These are phyloP conservation scores for Fonsecaea erecta DNA, from an alignment of 2,329 filamentous ascomycete species.

Conservation along the genomic window DNA sequence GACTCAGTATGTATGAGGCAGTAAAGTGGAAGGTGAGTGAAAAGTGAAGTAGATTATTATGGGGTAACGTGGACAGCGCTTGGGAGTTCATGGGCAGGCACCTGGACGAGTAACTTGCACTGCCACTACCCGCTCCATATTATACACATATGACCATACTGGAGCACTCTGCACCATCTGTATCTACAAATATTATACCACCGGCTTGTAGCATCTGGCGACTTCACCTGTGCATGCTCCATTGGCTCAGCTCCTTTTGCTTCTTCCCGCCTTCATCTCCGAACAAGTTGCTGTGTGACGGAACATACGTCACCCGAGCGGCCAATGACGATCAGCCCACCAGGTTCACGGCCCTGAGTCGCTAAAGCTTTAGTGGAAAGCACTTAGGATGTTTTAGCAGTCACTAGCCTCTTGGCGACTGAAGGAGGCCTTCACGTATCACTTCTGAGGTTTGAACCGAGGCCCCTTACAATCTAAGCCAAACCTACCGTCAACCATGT, in stretches of 20 bases:
- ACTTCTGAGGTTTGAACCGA: not conserved
- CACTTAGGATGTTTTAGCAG: not conserved
- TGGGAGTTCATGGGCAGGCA: too few relatives aligned
- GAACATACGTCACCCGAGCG: not conserved
- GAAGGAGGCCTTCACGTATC: not conserved
- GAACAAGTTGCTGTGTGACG: not conserved
- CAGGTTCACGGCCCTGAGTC: not conserved
- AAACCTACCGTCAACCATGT: not conserved
- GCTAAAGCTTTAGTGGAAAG: not conserved
- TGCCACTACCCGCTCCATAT: too few relatives aligned
- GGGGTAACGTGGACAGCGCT: too few relatives aligned
- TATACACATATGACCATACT: too few relatives aligned
- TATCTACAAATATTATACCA: too few relatives aligned
- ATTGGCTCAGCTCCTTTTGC: not conserved
- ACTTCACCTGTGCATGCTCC: too few relatives aligned
- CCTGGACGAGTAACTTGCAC: too few relatives aligned
- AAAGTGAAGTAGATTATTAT: too few relatives aligned
- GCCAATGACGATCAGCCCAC: not conserved
- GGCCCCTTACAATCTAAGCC: not conserved
- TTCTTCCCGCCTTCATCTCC: conserved; percentile 7
- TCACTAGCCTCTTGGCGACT: not conserved
- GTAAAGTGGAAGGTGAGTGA: too few relatives aligned
- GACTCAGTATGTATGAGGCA: too few relatives aligned
- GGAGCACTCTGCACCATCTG: too few relatives aligned
- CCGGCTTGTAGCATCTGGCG: too few relatives aligned